Base-by-base conservation (phyloP, 2,329 filamentous ascomycete genomes). In the Curvularia lunata region DNA sequence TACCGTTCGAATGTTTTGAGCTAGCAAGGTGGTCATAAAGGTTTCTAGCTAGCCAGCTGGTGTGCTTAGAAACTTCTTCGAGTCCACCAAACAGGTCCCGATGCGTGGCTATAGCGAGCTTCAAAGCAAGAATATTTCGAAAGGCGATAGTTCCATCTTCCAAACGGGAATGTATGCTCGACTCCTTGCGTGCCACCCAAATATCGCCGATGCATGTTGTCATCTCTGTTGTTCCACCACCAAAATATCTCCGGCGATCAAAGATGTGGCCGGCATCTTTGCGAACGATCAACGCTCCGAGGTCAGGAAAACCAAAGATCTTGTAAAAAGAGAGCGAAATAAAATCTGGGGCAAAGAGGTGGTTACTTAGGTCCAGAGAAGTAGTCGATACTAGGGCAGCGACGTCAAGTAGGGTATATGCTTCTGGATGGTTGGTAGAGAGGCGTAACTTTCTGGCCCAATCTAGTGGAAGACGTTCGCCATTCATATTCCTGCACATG, bases 261-360 rank as follows among this genome's bases (percentile, higher is more conserved):
- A 82, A 42, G 84, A 80, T 51, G 40, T 83, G 75, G 2, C 85
- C 86, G 3, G 90, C 85, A 16, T 85, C 81, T 63, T 91, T 93
- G 25, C 90, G 87, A 5, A 98, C 87, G 18, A 98, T 86, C 54
- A 98, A 78, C 1, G 88, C 92, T 1, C 94, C 94, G 1, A 98
- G 81, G 71, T 97, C 91, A 0, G 94, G 94, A 63, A 97, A 97
- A 1, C 94, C 94, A 74, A 97, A 98, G 13, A 97, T 93, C 75
- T 98, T 98, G 79, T 97, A 96, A 64, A 98, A 89, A 71, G 93
- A 97, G 27, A 97, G 70, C 0, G 90, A 88, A 0, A 86, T 87
- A 63, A 97, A 97, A 73, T 98, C 94, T 0, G 94, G 91, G 0
- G 87, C 85, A 10, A 80, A 77, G 63, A 80, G 81, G 18, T 85